Evolutionary conservation across 2,329 filamentous ascomycete species (phyloP), one percentile per base, ranked within the genome.

Genomic region (Sarocladium brachiariae): DNA sequence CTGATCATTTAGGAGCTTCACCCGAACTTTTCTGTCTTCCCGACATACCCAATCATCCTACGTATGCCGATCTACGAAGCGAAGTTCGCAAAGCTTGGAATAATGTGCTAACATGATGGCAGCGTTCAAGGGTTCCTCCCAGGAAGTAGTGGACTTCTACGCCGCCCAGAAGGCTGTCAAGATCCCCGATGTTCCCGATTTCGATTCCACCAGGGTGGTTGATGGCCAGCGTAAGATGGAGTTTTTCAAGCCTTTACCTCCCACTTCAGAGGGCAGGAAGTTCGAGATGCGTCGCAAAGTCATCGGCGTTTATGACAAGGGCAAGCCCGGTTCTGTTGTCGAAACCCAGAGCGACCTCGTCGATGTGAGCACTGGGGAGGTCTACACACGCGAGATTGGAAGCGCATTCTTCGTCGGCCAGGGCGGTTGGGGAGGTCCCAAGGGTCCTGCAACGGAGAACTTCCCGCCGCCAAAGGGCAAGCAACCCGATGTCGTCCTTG

Each of bases 281-380:
- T 93, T 95, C 66, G 86, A 93, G 73, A 70, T 87, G 55, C 80
- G 86, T 58, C 83, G 77, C 61, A 90, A 86, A 64, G 86, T 95
- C 21, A 67, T 95, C 18, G 89, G 89, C 48, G 87, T 95, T 33
- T 95, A 93, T 67, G 89, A 95, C 72, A 95, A 95, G 75, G 89
- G 89, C 60, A 86, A 87, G 58, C 80, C 88, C 0, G 87, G 87
- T 52, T 87, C 84, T 9, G 89, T 95, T 2, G 75, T 93, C 34
- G 89, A 95, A 69, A 86, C 82, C 4, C 86, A 95, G 73, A 80
- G 82, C 55, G 76, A 86, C 51, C 78, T 95, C 41, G 86, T 93
- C 19, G 87, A 95, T 57, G 79, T 74, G 50, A 71, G 70, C 52
- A 80, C 69, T 2, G 84, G 81, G 24, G 86, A 92, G 54, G 77